Conservation (phyloP, 2,329 filamentous ascomycete genomes). For the Teratosphaeria viscida region DNA sequence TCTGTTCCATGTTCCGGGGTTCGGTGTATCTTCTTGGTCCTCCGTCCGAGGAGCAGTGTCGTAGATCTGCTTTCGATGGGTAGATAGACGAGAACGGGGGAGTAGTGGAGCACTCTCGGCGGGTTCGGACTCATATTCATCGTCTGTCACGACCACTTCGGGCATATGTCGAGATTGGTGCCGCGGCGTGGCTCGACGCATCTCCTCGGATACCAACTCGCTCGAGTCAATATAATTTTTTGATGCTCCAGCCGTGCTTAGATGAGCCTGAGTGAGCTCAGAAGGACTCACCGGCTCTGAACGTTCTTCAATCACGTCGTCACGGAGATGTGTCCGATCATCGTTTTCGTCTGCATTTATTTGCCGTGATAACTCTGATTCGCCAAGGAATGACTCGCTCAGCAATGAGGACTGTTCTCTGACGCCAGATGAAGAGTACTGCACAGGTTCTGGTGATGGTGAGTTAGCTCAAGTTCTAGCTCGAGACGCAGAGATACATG, state of each 20-base stretch:
- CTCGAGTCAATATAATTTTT: neutral
- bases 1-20: constrained; percentile 19
- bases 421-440: constrained; percentile 29
- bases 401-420: constrained; percentile 29
- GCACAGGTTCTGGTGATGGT: constrained; percentile 32
- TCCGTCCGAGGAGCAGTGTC: constrained; percentile 12
- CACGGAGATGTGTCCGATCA: constrained; percentile 4
- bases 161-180: constrained; percentile 7
- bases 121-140: constrained; percentile 7
- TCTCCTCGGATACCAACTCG: neutral
- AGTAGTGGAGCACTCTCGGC: constrained; percentile 29
- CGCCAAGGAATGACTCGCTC: constrained; percentile 27
- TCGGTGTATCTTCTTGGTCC: constrained; percentile 12
- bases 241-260: neutral
- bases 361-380: constrained; percentile 20
- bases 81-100: constrained; percentile 16
- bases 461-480: neutral
- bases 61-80: constrained; percentile 12
- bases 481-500: constrained; percentile 1
- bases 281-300: constrained; percentile 21
- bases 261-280: constrained; percentile 5
- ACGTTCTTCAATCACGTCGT: constrained; percentile 23
- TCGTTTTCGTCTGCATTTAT: constrained; percentile 7
- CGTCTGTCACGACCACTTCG: constrained; percentile 20
- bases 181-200: neutral